Evolutionary conservation across 306 rosid genomes (phyloP).

Genomic region (Rosa lucieae): DNA sequence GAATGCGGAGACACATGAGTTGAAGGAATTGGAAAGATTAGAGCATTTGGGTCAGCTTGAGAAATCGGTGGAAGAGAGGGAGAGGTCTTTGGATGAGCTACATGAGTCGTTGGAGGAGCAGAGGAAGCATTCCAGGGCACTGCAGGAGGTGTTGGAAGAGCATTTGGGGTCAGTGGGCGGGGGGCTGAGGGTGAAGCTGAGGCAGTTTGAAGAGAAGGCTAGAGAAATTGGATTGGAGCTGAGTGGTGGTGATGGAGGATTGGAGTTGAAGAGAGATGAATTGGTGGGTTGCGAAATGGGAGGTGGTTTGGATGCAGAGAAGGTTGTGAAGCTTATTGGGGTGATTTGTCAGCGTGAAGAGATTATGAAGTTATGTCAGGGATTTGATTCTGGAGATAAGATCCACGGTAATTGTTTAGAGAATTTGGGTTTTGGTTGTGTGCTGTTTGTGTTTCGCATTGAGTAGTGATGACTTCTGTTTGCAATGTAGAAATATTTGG

Average conservation of each 20-base stretch:
- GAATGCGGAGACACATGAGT: not conserved
- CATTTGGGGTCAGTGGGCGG: not conserved
- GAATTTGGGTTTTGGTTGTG: conserved; percentile 2
- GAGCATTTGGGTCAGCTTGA: not conserved
- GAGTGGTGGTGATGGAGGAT: not conserved
- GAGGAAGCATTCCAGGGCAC: not conserved
- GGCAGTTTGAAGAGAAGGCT: not conserved
- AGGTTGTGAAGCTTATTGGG: conserved; percentile 49
- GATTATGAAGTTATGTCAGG: conserved; percentile 35
- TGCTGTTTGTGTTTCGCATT: not conserved
- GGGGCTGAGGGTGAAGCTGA: not conserved
- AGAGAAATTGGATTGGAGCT: conserved; percentile 24
- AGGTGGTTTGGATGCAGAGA: conserved; percentile 26
- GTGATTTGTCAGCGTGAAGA: conserved; percentile 27
- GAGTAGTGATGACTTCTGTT: not conserved
- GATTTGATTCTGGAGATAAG: conserved; percentile 40
- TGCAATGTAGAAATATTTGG: not conserved
- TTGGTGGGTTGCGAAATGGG: conserved; percentile 37
- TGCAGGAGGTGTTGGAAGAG: not conserved
- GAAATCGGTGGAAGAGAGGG: conserved; percentile 3
- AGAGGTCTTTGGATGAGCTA: conserved; percentile 12
- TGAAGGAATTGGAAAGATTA: not conserved
- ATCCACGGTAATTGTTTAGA: conserved; percentile 34
- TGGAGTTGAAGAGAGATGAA: not conserved
- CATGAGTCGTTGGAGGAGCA: conserved; percentile 3